A percentile compares a stretch with the other conserved stretches of the same genome.
phyloP scores from a whole-genome alignment of 495 filamentous ascomycete species.

The Tuber brumale region DNA sequence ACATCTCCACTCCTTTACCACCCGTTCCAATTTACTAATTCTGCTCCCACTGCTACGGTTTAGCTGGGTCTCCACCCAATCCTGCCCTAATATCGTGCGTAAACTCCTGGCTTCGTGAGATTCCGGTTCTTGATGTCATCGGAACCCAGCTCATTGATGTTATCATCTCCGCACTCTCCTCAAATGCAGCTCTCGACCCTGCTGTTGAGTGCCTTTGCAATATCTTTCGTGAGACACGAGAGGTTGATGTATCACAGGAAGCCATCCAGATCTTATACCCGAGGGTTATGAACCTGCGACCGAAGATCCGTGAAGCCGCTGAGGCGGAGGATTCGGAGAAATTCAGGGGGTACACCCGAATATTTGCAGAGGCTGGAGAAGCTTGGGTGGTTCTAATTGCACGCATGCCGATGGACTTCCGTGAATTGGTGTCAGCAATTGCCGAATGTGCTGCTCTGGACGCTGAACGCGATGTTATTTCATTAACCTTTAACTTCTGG shows the following conservation, averaged over 20 bases:
- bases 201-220: slow-evolving; percentile 91
- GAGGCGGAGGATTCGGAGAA: slow-evolving; percentile 77
- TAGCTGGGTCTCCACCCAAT: slow-evolving; percentile 55
- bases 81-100: slow-evolving; percentile 90
- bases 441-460: slow-evolving; percentile 85
- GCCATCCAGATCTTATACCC: slow-evolving; percentile 82
- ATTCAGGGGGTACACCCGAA: slow-evolving; percentile 76
- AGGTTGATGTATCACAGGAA: slow-evolving; percentile 78
- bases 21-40: slow-evolving; percentile 11
- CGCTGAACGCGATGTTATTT: slow-evolving; percentile 78
- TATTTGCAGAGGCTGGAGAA: slow-evolving; percentile 91
- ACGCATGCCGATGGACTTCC: slow-evolving; percentile 70
- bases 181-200: slow-evolving; percentile 70
- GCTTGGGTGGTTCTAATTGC: slow-evolving; percentile 89
- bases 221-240: slow-evolving; percentile 84
- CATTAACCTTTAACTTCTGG: slow-evolving; percentile 93
- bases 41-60: neutral
- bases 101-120: slow-evolving; percentile 90
- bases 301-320: slow-evolving; percentile 68
- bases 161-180: slow-evolving; percentile 66
- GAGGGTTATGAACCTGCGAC: slow-evolving; percentile 66
- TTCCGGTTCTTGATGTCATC: slow-evolving; percentile 74
- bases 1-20: neutral
- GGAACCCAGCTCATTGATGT: slow-evolving; percentile 77
- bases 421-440: slow-evolving; percentile 78